Base-by-base conservation (phyloP, 768 basidiomycete species). In the Mycena rebaudengoi region DNA sequence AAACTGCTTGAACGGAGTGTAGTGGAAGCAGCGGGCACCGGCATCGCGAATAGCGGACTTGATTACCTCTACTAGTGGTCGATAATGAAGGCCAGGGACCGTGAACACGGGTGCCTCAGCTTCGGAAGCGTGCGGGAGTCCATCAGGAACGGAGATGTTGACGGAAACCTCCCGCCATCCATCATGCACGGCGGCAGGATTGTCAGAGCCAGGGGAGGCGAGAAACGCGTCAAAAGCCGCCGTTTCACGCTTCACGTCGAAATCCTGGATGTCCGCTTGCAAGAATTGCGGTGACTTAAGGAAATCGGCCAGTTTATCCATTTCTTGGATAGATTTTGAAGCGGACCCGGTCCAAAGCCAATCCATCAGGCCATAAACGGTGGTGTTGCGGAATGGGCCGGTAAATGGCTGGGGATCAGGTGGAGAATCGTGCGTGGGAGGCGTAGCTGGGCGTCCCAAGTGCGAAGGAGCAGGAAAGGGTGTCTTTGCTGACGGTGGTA, bases 321-420 rank as follows among this genome's bases (percentile, higher is more conserved):
- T 39, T 51, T 63, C 52, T 2, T 59, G 28, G 0, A 52, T 7
- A 5, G 50, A 41, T 45, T 65, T 39, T 6, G 12, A 26, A 3
- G 20, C 33, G 3, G 59, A 65, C 2, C 65, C 63, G 4, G 55
- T 62, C 44, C 68, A 66, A 18, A 70, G 68, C 70, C 70, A 73
- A 11, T 52, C 32, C 67, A 73, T 70, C 2, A 73, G 33, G 1
- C 23, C 60, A 23, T 12, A 65, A 0, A 54, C 64, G 0, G 44
- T 64, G 30, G 55, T 61, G 53, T 64, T 71, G 1, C 39, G 25
- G 28, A 73, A 73, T 5, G 69, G 72, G 7, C 11, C 57, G 1
- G 23, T 35, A 13, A 23, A 7, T 4, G 20, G n/a, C 8, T 5
- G 44, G 18, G 5, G 25, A 14, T 13, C n/a, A 8, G 16, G 3